phyloP scores from a whole-genome alignment of 441 rosid genomes.

The Pelargonium fulgidum region DNA sequence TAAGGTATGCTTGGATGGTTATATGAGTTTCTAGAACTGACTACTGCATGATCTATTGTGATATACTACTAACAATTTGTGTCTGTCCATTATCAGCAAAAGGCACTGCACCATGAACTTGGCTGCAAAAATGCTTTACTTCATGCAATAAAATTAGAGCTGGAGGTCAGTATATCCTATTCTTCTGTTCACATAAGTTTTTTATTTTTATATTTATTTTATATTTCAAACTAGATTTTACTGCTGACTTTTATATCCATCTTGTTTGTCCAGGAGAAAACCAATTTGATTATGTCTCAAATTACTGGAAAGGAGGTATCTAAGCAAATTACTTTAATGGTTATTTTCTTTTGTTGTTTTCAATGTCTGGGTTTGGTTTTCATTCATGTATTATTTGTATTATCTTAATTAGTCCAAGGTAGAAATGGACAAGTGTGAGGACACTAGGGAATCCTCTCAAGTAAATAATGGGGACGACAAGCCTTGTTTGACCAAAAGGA shows the following conservation, averaged over 20 bases:
- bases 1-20: slow-evolving; percentile 29
- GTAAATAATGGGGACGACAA: slow-evolving; percentile 20
- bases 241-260: slow-evolving; percentile 8
- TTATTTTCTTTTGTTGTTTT: neutral
- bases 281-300: slow-evolving; percentile 9
- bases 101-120: slow-evolving; percentile 44
- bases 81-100: slow-evolving; percentile 29
- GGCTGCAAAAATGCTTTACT: slow-evolving; percentile 44
- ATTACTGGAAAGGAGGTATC: slow-evolving; percentile 24
- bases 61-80: slow-evolving; percentile 16
- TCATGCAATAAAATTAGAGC: slow-evolving; percentile 34
- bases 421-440: slow-evolving; percentile 15
- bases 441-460: slow-evolving; percentile 19
- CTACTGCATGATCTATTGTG: slow-evolving; percentile 5
- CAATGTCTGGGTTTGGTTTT: neutral
- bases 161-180: slow-evolving; percentile 26
- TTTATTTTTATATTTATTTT: too few species aligned
- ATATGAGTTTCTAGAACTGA: slow-evolving; percentile 13
- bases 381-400: slow-evolving; percentile 16
- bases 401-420: slow-evolving; percentile 24
- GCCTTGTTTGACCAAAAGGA: slow-evolving; percentile 24
- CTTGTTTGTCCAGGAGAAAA: slow-evolving; percentile 21
- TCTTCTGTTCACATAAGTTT: slow-evolving; percentile 13
- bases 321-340: slow-evolving; percentile 5
- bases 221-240: slow-evolving; percentile 6